Evolutionary conservation across 768 basidiomycete genomes (phyloP).

Genomic region (Tylopilus subfusipes): DNA sequence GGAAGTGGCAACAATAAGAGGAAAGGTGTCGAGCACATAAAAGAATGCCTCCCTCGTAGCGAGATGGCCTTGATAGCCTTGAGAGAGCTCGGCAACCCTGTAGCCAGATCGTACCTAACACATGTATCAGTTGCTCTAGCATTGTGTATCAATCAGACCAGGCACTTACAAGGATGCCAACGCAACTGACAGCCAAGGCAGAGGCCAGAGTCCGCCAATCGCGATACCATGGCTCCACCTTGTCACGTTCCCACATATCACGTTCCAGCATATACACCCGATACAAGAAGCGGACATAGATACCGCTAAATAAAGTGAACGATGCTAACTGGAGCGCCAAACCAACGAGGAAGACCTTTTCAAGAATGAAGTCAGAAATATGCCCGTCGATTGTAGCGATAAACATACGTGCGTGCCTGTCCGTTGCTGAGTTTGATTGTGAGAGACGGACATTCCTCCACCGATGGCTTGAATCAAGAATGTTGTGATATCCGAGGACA

Average conservation of each 20-base stretch:
- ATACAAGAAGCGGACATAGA: conserved; percentile 48
- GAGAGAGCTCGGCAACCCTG: conserved; percentile 54
- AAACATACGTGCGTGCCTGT: conserved; percentile 36
- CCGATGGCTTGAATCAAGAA: conserved; percentile 58
- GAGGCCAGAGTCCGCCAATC: conserved; percentile 59
- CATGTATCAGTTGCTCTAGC: background rate
- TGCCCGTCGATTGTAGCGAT: background rate
- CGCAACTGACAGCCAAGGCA: conserved; percentile 51
- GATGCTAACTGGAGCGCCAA: conserved; percentile 54
- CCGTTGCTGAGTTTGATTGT: conserved; percentile 15
- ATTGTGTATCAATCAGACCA: background rate
- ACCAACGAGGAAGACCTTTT: conserved; percentile 56
- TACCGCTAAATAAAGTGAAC: conserved; percentile 44
- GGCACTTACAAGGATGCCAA: conserved; percentile 57
- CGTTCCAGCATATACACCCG: conserved; percentile 38
- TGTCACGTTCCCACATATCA: conserved; percentile 39
- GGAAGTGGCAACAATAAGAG: conserved; percentile 56
- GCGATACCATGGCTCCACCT: conserved; percentile 41
- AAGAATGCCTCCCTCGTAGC: conserved; percentile 59
- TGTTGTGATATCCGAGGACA: conserved; percentile 60
- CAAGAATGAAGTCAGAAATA: conserved; percentile 36
- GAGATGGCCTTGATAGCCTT: conserved; percentile 60
- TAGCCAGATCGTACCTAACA: conserved; percentile 61
- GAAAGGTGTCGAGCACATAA: conserved; percentile 65
- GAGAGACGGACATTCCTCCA: conserved; percentile 5